Evolutionary conservation across 176 grass and related monocot genomes (phyloP).

Genomic region (Cymbopogon citratus): DNA sequence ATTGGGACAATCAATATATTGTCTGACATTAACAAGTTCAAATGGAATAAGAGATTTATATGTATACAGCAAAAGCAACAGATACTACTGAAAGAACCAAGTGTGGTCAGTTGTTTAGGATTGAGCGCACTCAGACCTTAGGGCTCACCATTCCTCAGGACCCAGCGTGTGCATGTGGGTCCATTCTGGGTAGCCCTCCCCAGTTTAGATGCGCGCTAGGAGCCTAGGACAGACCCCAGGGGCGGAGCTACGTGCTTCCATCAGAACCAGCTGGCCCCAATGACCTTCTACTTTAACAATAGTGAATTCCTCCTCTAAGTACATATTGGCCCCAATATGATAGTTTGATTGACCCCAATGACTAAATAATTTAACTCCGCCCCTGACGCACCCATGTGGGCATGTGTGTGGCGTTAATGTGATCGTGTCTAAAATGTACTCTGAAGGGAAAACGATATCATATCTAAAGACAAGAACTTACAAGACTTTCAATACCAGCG

Average conservation of each 20-base stretch:
- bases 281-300: neutral
- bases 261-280: neutral
- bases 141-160: neutral
- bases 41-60: neutral
- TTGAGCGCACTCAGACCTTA: neutral
- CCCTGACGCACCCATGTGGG: neutral
- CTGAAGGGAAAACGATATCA: neutral
- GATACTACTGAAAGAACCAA: conserved; percentile 5
- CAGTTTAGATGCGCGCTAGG: neutral
- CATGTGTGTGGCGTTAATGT: neutral
- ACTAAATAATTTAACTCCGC: neutral
- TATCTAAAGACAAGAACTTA: conserved; percentile 38
- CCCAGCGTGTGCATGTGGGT: neutral
- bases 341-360: neutral
- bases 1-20: neutral
- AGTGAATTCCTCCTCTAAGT: neutral
- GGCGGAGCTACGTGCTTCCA: neutral
- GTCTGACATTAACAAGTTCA: neutral
- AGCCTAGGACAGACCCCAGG: neutral
- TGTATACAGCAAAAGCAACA: conserved; percentile 7
- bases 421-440: neutral
- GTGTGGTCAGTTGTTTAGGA: neutral
- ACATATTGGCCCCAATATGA: neutral
- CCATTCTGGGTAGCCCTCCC: neutral
- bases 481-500: conserved; percentile 73